Evolutionary conservation across 176 grass and related monocot genomes (phyloP).

Genomic region (Sorghum bicolor): DNA sequence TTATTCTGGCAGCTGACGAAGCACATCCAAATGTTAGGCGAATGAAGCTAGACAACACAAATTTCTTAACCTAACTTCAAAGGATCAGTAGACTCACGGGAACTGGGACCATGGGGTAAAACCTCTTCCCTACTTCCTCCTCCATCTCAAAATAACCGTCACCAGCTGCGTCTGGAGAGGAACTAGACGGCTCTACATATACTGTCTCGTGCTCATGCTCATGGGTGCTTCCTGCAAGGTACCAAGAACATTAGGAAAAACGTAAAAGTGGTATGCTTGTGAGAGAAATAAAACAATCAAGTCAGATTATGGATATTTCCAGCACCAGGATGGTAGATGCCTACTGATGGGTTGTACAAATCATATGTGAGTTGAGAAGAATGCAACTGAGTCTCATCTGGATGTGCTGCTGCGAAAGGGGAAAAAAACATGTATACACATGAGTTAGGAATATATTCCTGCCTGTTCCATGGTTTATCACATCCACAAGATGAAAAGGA

Average conservation of each 20-base stretch:
- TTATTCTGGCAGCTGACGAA: slow-evolving; percentile 11
- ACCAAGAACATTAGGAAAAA: slow-evolving; percentile 3
- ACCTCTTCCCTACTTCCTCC: slow-evolving; percentile 79
- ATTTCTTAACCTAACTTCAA: slow-evolving; percentile 39
- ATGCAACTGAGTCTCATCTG: slow-evolving; percentile 64
- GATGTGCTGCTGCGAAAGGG: slow-evolving; percentile 68
- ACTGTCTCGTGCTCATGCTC: slow-evolving; percentile 49
- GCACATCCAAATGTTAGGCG: not conserved
- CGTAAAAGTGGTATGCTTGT: not conserved
- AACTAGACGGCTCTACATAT: slow-evolving; percentile 51
- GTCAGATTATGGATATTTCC: slow-evolving; percentile 29
- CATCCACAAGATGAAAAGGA: not conserved
- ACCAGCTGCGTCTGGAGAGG: slow-evolving; percentile 47
- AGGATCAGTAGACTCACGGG: slow-evolving; percentile 66
- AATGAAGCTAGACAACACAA: slow-evolving; percentile 13
- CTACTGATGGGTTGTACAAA: slow-evolving; percentile 59
- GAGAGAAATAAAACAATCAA: not conserved
- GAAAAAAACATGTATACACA: not conserved
- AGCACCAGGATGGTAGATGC: slow-evolving; percentile 75
- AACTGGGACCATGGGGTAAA: slow-evolving; percentile 87
- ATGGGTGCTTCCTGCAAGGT: slow-evolving; percentile 41
- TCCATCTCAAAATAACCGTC: slow-evolving; percentile 68
- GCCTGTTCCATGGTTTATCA: not conserved
- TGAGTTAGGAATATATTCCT: slow-evolving; percentile 9
- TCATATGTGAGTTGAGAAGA: slow-evolving; percentile 59